Percentiles rank a stretch among this genome's conserved stretches.
Conservation (phyloP, 2,329 filamentous ascomycete species). For the Periconia sp. region DNA sequence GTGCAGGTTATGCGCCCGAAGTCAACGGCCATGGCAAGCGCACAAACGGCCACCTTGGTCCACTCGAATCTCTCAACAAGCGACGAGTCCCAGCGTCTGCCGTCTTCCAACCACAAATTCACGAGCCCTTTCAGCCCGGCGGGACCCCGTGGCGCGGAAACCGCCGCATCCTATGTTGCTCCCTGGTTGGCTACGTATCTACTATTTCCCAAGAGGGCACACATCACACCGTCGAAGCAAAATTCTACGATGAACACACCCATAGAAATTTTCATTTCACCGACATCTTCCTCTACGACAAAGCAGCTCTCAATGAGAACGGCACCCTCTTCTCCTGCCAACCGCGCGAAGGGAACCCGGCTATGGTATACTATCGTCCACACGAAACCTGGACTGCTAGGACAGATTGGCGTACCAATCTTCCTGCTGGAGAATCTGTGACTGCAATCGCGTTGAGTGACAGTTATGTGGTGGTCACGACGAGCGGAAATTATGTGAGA, state of each 20-base stretch:
- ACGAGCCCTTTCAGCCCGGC: constrained; percentile 89
- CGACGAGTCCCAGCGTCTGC: constrained; percentile 53
- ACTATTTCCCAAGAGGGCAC: constrained; percentile 94
- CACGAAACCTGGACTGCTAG: constrained; percentile 96
- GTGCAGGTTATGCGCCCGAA: constrained; percentile 77
- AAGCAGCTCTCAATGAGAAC: constrained; percentile 85
- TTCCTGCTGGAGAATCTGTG: constrained; percentile 88
- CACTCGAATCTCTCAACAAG: constrained; percentile 56
- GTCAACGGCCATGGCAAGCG: constrained; percentile 70
- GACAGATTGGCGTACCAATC: constrained; percentile 84
- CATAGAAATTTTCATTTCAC: constrained; percentile 97
- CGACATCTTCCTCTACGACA: constrained; percentile 94
- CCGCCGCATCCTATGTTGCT: constrained; percentile 89
- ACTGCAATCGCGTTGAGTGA: constrained; percentile 89
- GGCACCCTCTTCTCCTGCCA: constrained; percentile 86
- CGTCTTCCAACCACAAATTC: constrained; percentile 69
- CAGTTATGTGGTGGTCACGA: constrained; percentile 88
- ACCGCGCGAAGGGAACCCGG: constrained; percentile 65
- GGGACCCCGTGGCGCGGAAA: constrained; percentile 96
- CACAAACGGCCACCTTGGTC: constrained; percentile 56
- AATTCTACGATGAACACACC: constrained; percentile 94
- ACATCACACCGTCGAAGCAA: constrained; percentile 87
- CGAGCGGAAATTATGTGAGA: constrained; percentile 84
- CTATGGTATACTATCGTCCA: constrained; percentile 92
- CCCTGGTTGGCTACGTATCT: constrained; percentile 94